Base-by-base conservation (phyloP, 345 rosid species). In the Eucalyptus tenuipes region DNA sequence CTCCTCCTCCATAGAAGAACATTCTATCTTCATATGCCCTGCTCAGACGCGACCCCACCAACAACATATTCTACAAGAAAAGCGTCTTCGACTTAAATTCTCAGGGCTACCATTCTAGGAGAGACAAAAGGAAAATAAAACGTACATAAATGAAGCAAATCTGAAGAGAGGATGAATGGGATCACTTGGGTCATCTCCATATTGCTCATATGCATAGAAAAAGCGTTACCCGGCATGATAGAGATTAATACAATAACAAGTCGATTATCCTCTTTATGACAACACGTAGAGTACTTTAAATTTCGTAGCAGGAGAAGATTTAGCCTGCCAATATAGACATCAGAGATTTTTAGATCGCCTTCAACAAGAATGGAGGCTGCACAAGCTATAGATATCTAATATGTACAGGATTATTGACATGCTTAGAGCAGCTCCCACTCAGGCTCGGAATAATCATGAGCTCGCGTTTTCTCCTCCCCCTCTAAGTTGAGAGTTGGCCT, bases 361-460 rank as follows among this genome's bases (percentile, higher is more conserved):
- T 85, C 50, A 37, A 87, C 87, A 49, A 81, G 86, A 33, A 42
- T 61, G 88, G 81, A 61, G 55, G 93, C 89, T 14, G 91, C 87
- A 85, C 59, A 66, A 64, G 82, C 64, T 47, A 49, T 7, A 75
- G 84, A 89, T 31, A 75, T 84, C 84, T 85, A 88, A 87, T 87
- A 89, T 49, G 59, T 68, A 86, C 88, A 86, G 42, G 45, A 48
- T 55, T 42, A 33, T 86, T 64, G 49, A 80, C 25, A 66, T 17
- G 64, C 86, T 92, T 90, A 93, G 18, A 97, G 94, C 89, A 97
- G 93, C 95, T 97, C 98, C 99, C 99, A 96, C 86, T 95, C 99
- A 17, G 94, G 91, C 89, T 97, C 98, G 80, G 89, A 87, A 40
- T 61, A 27, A 53, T 89, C 92, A 29, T 86, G 88, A 37, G 88